These are phyloP conservation scores for Coemansia sp. DNA, from an alignment of 192 early-diverging fungal species.

Conservation along the genomic window DNA sequence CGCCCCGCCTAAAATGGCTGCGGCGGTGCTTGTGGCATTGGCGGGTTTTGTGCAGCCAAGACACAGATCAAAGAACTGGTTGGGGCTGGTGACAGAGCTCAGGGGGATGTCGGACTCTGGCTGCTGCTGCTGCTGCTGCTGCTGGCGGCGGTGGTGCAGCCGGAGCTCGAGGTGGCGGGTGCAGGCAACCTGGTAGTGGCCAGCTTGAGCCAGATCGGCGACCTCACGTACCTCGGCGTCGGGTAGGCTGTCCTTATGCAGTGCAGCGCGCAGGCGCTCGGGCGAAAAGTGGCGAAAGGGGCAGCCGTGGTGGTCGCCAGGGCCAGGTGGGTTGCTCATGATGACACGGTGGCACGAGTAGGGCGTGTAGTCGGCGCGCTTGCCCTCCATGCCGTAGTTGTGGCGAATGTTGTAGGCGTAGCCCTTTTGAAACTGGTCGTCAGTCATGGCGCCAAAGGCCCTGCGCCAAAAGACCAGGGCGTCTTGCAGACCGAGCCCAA, in stretches of 20 bases:
- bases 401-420: conserved; percentile 95
- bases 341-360: conserved; percentile 90
- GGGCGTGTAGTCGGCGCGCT: conserved; percentile 72
- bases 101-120: conserved; percentile 21
- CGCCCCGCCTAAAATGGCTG: background rate
- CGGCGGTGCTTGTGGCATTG: background rate
- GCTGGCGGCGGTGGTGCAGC: conserved; percentile 19
- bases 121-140: conserved; percentile 5
- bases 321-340: conserved; percentile 67
- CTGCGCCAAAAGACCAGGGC: conserved; percentile 89
- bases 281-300: conserved; percentile 83
- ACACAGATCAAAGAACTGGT: conserved; percentile 86
- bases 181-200: conserved; percentile 94
- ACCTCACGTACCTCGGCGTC: conserved; percentile 67
- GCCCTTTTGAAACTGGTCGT: conserved; percentile 88
- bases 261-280: conserved; percentile 60
- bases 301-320: conserved; percentile 91
- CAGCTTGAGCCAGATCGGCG: conserved; percentile 58
- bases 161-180: conserved; percentile 82
- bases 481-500: conserved; percentile 84
- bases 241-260: conserved; percentile 58
- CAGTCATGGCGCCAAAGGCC: conserved; percentile 74
- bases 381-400: conserved; percentile 95
- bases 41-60: conserved; percentile 12
- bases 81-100: conserved; percentile 86